A percentile compares a stretch with the other conserved stretches of the same genome.
These are phyloP conservation scores for Ogataea ramenticola DNA, from an alignment of 805 yeast genomes.

Conservation along the genomic window DNA sequence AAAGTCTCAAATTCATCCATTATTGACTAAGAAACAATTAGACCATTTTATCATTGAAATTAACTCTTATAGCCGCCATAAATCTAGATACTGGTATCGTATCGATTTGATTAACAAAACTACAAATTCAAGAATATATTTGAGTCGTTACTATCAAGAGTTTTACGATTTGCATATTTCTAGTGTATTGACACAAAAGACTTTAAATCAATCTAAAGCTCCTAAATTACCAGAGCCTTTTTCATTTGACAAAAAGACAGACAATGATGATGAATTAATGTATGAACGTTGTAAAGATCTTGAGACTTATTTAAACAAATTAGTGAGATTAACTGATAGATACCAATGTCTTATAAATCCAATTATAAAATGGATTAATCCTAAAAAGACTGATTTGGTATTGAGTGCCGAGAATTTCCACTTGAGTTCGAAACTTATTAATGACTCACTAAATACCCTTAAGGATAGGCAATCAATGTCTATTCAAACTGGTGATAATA, in stretches of 20 bases:
- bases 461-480: neutral
- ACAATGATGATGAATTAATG: neutral
- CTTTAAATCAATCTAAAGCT: slow-evolving; percentile 9
- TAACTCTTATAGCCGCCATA: slow-evolving; percentile 12
- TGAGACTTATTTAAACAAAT: neutral
- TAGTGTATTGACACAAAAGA: slow-evolving; percentile 15
- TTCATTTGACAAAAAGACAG: slow-evolving; percentile 15
- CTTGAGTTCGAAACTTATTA: neutral
- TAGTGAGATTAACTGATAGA: neutral
- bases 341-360: neutral
- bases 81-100: slow-evolving; percentile 46
- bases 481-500: neutral
- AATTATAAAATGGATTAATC: neutral
- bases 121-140: slow-evolving; percentile 23
- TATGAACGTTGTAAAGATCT: neutral
- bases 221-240: slow-evolving; percentile 43
- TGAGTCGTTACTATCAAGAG: slow-evolving; percentile 45
- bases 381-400: neutral
- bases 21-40: neutral
- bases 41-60: neutral
- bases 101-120: slow-evolving; percentile 30
- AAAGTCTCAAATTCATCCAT: neutral
- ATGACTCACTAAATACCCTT: neutral
- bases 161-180: slow-evolving; percentile 37
- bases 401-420: neutral